These are phyloP conservation scores for Drosera spatulata DNA, from an alignment of 179 eudicot genomes.

Conservation along the genomic window DNA sequence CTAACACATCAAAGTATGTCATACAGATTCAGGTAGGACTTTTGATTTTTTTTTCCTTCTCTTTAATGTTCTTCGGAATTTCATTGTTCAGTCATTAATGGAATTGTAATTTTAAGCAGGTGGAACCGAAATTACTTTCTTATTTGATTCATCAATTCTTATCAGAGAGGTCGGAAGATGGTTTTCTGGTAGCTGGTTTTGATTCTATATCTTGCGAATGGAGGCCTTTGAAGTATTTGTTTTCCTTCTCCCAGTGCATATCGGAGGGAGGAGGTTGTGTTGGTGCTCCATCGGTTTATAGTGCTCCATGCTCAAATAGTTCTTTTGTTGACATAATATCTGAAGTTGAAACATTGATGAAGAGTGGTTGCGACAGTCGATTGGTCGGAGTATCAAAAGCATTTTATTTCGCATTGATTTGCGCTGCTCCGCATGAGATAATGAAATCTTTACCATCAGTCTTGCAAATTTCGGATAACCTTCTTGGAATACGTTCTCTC, in stretches of 20 bases:
- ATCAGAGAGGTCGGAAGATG: constrained; percentile 38
- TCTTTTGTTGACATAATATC: constrained; percentile 35
- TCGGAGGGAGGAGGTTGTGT: constrained; percentile 20
- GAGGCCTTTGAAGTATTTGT: constrained; percentile 64
- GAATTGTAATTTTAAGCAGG: constrained; percentile 37
- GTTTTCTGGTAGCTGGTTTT: constrained; percentile 19
- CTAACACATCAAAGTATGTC: constrained; percentile 65
- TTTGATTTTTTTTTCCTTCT: constrained; percentile 1
- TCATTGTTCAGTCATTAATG: constrained; percentile 11
- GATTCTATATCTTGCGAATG: constrained; percentile 56
- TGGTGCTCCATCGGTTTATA: constrained; percentile 14
- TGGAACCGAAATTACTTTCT: constrained; percentile 48
- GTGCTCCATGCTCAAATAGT: constrained; percentile 13
- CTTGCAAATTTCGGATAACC: constrained; percentile 37
- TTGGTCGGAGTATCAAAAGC: constrained; percentile 42
- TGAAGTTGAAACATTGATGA: constrained; percentile 39
- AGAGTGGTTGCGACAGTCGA: constrained; percentile 24
- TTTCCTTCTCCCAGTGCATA: constrained; percentile 37
- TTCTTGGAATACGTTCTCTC: constrained; percentile 47
- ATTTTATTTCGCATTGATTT: constrained; percentile 44
- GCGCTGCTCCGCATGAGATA: constrained; percentile 49
- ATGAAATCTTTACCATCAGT: constrained; percentile 46
- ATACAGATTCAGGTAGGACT: constrained; percentile 81
- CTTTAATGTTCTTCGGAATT: neutral
- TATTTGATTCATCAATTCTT: constrained; percentile 39